Evolutionary conservation across 108 stramenopile genomes (phyloP).

Genomic region (Schizochytrium sp.): DNA sequence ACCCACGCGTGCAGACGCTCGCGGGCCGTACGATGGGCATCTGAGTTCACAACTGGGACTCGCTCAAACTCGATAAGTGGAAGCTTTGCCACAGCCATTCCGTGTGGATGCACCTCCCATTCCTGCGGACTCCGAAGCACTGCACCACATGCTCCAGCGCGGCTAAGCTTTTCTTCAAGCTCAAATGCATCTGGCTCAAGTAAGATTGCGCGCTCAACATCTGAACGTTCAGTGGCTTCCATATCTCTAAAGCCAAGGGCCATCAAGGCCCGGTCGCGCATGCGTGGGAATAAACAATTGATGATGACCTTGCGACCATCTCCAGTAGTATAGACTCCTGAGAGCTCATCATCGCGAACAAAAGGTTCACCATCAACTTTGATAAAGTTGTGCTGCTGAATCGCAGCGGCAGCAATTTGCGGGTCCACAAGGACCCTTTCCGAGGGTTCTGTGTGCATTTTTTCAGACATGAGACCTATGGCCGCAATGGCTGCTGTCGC

Average conservation of each 20-base stretch:
- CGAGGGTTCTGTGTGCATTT: background rate
- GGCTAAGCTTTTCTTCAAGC: background rate
- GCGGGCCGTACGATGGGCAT: background rate
- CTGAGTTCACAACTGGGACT: background rate
- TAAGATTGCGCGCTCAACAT: background rate
- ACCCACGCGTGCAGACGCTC: background rate
- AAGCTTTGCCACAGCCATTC: background rate
- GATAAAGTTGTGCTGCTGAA: conserved; percentile 8
- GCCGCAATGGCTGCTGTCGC: conserved; percentile 23
- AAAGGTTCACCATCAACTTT: background rate
- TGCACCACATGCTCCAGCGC: conserved; percentile 23
- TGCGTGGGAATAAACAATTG: conserved; percentile 16
- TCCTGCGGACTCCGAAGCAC: background rate
- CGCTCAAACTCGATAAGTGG: conserved; percentile 17
- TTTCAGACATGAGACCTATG: background rate
- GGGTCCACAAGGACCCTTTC: background rate
- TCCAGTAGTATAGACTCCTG: background rate
- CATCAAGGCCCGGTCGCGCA: background rate
- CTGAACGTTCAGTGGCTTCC: background rate
- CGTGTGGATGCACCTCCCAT: conserved; percentile 46
- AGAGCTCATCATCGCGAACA: background rate
- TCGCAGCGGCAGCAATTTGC: background rate
- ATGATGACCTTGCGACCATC: background rate
- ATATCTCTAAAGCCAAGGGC: background rate
- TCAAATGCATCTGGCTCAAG: background rate